A percentile compares a stretch with the other conserved stretches of the same genome.
Conservation (phyloP, 805 yeast genomes). For the Priceomyces haplophilus region DNA sequence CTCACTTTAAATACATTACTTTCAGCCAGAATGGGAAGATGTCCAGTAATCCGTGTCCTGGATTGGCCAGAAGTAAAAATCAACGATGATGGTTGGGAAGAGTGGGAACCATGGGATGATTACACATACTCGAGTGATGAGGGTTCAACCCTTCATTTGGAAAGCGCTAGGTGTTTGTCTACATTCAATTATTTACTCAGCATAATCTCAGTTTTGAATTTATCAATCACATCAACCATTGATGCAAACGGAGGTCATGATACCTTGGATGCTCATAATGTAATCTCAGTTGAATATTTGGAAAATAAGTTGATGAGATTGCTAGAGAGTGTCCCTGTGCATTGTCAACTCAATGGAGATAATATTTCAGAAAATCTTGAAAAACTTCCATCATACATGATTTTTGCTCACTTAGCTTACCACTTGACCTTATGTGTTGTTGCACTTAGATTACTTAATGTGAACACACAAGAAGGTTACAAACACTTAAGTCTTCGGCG, state of each 20-base stretch:
- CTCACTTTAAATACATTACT: constrained; percentile 20
- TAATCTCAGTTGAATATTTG: constrained; percentile 1
- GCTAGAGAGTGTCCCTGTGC: constrained; percentile 11
- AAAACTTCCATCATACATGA: constrained; percentile 14
- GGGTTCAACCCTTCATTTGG: constrained; percentile 9
- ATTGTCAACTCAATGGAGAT: constrained; percentile 13
- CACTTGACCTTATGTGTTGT: constrained; percentile 19
- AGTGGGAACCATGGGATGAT: constrained; percentile 23
- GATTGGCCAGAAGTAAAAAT: constrained; percentile 24
- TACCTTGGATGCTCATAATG: constrained; percentile 3
- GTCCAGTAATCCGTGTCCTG: constrained; percentile 19
- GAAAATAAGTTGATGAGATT: constrained; percentile 1
- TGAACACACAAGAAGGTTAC: background rate
- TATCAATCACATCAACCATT: constrained; percentile 20
- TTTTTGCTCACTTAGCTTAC: constrained; percentile 14
- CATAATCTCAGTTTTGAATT: constrained; percentile 16
- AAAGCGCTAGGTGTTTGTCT: constrained; percentile 20
- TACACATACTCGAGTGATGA: constrained; percentile 4
- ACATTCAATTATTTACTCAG: constrained; percentile 17
- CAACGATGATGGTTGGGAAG: constrained; percentile 24
- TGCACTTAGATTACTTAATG: constrained; percentile 12
- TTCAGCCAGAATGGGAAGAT: constrained; percentile 22
- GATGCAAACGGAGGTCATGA: constrained; percentile 10
- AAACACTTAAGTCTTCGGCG: background rate
- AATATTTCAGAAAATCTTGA: background rate